Conservation (phyloP, 1,284 basidiomycete genomes). For the Athelia psychrophila region DNA sequence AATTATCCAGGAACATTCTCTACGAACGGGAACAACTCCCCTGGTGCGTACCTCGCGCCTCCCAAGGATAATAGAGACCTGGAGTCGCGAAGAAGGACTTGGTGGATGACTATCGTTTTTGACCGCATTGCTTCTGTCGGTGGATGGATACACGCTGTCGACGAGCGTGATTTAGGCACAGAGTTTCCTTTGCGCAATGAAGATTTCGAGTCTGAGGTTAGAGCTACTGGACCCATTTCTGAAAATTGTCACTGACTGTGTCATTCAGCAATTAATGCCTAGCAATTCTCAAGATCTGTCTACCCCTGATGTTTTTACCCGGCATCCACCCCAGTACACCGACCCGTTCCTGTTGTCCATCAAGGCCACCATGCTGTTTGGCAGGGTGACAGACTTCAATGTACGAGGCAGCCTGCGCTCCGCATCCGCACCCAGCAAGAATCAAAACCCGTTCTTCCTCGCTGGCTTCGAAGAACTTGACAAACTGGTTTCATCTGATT, state of each 20-base stretch:
- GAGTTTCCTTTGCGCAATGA: constrained; percentile 70
- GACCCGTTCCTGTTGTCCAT: constrained; percentile 77
- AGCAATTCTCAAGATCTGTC: constrained; percentile 72
- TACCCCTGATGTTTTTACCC: constrained; percentile 58
- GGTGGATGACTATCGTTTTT: constrained; percentile 87
- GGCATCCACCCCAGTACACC: constrained; percentile 70
- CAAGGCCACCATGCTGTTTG: constrained; percentile 80
- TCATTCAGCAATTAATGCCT: constrained; percentile 46
- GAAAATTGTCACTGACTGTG: constrained; percentile 8
- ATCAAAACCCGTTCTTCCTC: constrained; percentile 63
- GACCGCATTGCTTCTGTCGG: constrained; percentile 84
- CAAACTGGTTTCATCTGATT: constrained; percentile 59
- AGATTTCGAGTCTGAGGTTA: constrained; percentile 72
- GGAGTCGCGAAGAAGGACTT: constrained; percentile 73
- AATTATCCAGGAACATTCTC: constrained; percentile 82
- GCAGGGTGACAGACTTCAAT: constrained; percentile 78
- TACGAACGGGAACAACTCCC: constrained; percentile 59
- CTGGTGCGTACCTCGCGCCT: constrained; percentile 75
- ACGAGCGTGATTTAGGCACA: constrained; percentile 77
- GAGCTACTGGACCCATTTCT: background rate
- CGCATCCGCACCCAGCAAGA: constrained; percentile 55
- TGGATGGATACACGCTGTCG: constrained; percentile 82
- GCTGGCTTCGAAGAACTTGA: constrained; percentile 69
- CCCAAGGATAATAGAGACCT: constrained; percentile 71
- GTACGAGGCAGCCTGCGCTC: constrained; percentile 67